Conservation (phyloP, 2,329 filamentous ascomycete genomes). For the Hortaea werneckii region DNA sequence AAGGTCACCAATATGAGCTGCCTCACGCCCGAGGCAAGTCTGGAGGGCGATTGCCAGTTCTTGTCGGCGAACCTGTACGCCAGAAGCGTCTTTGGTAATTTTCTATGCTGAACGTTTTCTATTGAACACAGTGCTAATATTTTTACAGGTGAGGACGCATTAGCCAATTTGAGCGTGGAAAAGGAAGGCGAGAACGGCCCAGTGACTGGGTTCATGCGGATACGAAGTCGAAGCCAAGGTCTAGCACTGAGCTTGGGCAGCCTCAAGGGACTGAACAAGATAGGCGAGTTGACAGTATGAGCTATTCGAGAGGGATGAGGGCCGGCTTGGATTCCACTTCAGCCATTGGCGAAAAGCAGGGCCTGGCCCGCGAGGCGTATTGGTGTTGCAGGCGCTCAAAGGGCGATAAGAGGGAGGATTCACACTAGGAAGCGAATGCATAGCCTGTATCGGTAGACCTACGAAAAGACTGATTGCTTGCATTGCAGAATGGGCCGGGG, state of each 20-base stretch:
- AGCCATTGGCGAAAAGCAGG: neutral
- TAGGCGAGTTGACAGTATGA: slow-evolving; percentile 22
- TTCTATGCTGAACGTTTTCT: slow-evolving; percentile 5
- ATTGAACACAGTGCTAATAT: slow-evolving; percentile 9
- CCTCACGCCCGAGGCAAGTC: slow-evolving; percentile 85
- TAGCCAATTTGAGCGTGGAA: slow-evolving; percentile 96
- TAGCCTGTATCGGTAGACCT: neutral
- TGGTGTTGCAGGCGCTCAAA: neutral
- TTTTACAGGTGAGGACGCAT: slow-evolving; percentile 77
- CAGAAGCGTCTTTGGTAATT: slow-evolving; percentile 93
- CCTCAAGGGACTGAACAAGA: slow-evolving; percentile 85
- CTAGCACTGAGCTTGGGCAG: slow-evolving; percentile 87
- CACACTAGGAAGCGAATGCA: neutral
- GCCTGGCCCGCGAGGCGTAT: neutral
- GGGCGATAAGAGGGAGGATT: neutral
- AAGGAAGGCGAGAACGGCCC: slow-evolving; percentile 92
- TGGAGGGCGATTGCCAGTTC: slow-evolving; percentile 97
- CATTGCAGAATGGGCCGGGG: neutral
- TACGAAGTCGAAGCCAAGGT: slow-evolving; percentile 93
- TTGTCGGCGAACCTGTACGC: slow-evolving; percentile 94
- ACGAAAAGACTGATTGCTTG: neutral
- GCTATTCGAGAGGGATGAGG: neutral
- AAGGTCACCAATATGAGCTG: slow-evolving; percentile 98
- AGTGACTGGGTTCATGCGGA: slow-evolving; percentile 93
- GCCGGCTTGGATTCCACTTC: neutral